Conservation (phyloP, 179 eudicot genomes). For the Carnegiea gigantea region DNA sequence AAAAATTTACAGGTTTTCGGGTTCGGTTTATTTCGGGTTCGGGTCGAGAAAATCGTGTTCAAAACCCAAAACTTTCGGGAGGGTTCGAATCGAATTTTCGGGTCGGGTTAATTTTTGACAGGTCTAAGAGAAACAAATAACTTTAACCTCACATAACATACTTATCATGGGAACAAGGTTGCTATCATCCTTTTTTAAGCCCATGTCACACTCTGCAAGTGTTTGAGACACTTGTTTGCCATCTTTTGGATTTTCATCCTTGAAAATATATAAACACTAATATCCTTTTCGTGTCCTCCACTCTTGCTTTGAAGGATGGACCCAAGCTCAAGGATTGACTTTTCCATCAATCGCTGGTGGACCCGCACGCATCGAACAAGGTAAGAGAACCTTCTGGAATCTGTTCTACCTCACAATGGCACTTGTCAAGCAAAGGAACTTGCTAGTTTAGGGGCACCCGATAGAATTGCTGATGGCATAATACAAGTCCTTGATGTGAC, state of each 20-base stretch:
- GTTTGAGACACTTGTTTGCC: background rate
- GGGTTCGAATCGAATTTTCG: no score
- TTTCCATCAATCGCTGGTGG: constrained; percentile 19
- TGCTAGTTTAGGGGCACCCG: constrained; percentile 11
- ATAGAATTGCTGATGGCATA: constrained; percentile 17
- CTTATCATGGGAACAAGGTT: no score
- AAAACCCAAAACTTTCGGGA: no score
- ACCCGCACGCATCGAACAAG: constrained; percentile 19
- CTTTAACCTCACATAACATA: no score
- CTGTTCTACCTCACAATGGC: constrained; percentile 13
- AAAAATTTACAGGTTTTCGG: no score
- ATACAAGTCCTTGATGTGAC: background rate
- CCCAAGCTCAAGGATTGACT: constrained; percentile 23
- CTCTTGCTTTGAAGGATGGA: constrained; percentile 18
- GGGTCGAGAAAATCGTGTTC: no score
- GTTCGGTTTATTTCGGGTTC: no score
- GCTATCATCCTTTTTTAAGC: no score
- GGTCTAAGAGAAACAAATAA: no score
- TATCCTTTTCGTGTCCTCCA: constrained; percentile 9
- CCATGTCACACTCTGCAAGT: no score
- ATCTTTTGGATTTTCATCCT: constrained; percentile 15
- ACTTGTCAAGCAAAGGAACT: background rate
- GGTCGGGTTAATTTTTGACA: no score
- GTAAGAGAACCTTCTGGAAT: constrained; percentile 25
- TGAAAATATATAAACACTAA: constrained; percentile 18